Evolutionary conservation across 805 yeast species (phyloP).

Genomic region (Suhomyces kilbournensis): DNA sequence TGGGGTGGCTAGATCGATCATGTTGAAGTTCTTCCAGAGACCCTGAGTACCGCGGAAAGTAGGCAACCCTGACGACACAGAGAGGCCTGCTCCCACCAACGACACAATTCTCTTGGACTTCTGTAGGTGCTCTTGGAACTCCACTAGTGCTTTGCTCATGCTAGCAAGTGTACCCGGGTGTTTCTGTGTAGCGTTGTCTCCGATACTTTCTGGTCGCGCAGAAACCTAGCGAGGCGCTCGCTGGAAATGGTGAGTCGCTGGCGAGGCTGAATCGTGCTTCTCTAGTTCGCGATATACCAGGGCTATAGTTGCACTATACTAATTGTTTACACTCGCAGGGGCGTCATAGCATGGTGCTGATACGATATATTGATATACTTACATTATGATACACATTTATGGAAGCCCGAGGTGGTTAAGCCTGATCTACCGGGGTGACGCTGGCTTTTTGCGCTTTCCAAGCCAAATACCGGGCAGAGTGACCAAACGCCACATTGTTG

Average conservation of each 20-base stretch:
- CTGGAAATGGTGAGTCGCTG: background rate
- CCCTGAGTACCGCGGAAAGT: conserved; percentile 74
- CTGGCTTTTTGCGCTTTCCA: conserved; percentile 13
- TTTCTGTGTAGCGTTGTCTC: background rate
- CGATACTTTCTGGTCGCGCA: background rate
- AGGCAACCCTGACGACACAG: conserved; percentile 73
- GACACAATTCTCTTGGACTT: conserved; percentile 50
- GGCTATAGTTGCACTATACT: background rate
- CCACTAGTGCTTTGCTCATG: conserved; percentile 25
- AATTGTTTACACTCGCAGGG: background rate
- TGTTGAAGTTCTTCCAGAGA: conserved; percentile 71
- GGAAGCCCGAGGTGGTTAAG: background rate
- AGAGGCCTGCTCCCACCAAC: conserved; percentile 79
- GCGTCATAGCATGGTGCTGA: background rate
- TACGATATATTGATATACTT: background rate
- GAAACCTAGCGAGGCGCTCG: background rate
- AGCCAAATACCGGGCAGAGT: conserved; percentile 70
- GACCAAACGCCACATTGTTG: conserved; percentile 51
- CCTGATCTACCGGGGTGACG: background rate
- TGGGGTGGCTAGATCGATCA: conserved; percentile 86
- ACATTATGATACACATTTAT: conserved; percentile 2
- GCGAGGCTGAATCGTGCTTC: background rate
- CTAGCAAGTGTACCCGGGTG: background rate
- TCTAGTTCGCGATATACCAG: background rate
- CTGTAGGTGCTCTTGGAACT: conserved; percentile 51